Evolutionary conservation across 495 filamentous ascomycete species (phyloP), one percentile per base, ranked within the genome.

Genomic region (Aspergillus carlsbadensis): DNA sequence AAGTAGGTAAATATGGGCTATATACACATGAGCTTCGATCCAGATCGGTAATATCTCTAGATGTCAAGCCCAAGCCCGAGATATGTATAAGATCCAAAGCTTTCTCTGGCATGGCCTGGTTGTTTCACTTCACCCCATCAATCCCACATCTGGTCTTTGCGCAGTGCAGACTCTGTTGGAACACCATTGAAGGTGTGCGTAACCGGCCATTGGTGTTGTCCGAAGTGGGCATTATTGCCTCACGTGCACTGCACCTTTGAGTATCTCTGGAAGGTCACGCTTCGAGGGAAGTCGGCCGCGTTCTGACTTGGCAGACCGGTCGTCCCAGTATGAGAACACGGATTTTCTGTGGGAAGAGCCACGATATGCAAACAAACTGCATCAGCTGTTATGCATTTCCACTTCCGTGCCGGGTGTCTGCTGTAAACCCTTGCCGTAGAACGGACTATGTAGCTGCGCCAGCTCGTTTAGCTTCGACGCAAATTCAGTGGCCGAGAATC

Each of bases 401-500:
- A 55, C 51, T 21, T 58, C 45, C n/a, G 39, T 26, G 11, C 35
- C 24, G 7, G 44, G 14, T 22, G 3, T 37, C 31, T 48, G 47
- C 13, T 34, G 18, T 33, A 26, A 10, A 17, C 26, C 41, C n/a
- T 43, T 35, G 18, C 39, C 52, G n/a, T 43, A 13, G 46, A 67
- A 64, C 8, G 59, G 65, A 34, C 49, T 62, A 18, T 63, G 56
- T 10, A 42, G 20, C 49, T 62, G 58, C 10, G 69, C 66, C 10
- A 65, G 46, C 10, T 54, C 35, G 13, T 70, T 65, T 33, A 68
- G 63, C 13, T 61, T 60, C 15, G 49, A 36, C 34, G 72, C 70
- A 18, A 69, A 66, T 11, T 49, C 45, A 8, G 74, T 78, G 4
- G 61, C 56, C 5, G 63, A 59, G 46, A 78, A 78, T 15, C 34